These are phyloP conservation scores for Sphagnum tenellum DNA, from an alignment of 225 moss, liverwort and hornwort genomes.

Conservation along the genomic window DNA sequence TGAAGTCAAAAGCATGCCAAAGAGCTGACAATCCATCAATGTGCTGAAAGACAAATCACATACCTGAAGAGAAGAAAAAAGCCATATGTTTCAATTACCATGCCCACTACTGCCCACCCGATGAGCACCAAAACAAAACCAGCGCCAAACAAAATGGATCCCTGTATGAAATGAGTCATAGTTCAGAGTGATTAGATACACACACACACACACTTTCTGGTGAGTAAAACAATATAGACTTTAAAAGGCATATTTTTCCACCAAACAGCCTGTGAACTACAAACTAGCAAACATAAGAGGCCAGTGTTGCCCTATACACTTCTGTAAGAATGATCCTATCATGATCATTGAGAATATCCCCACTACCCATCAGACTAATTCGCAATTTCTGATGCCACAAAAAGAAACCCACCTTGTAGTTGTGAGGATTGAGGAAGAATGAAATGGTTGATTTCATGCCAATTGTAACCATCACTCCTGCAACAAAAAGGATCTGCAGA, in stretches of 20 bases:
- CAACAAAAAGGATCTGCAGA: slow-evolving; percentile 76
- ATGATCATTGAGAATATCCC: no score
- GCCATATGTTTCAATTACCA: slow-evolving; percentile 86
- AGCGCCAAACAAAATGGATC: slow-evolving; percentile 78
- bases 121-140: slow-evolving; percentile 76
- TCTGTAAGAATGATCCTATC: no score
- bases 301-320: background rate
- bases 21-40: background rate
- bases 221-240: background rate
- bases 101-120: slow-evolving; percentile 91
- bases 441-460: slow-evolving; percentile 84
- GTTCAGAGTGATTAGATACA: no score
- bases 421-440: slow-evolving; percentile 91
- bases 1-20: background rate
- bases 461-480: slow-evolving; percentile 87
- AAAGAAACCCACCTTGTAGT: slow-evolving; percentile 57
- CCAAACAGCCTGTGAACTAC: no score
- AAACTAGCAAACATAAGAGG: background rate
- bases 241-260: background rate
- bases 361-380: no score
- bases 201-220: no score
- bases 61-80: slow-evolving; percentile 91
- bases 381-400: no score
- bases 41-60: no score
- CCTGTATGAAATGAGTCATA: slow-evolving; percentile 24